Evolutionary conservation across 2,329 filamentous ascomycete species (phyloP), one percentile per base, ranked within the genome.

Genomic region (Aspergillus tanneri): DNA sequence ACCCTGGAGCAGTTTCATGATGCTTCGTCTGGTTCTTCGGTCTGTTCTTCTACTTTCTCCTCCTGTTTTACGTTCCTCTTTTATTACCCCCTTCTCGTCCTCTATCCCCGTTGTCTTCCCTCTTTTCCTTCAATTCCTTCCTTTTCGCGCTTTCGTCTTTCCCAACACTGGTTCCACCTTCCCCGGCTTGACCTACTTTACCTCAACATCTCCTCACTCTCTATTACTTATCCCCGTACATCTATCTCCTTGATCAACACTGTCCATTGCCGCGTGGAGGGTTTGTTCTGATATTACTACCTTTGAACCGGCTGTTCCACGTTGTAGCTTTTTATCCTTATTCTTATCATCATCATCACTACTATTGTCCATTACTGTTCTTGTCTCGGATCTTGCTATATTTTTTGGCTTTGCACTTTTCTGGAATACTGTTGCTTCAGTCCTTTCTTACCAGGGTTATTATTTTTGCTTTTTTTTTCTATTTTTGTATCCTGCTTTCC

Each of bases 1-100:
- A 59, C 56, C 56, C 55, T 57, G 56, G 55, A 54, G 49, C 39
- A 44, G 56, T 59, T 59, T 59, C 56, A 59, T 56, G 56, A 59
- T 59, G 51, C 47, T 50, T 45, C 28, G 47, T 43, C 49, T 43
- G 34, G 30, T 40, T 12, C 38, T 42, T 35, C 37, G 41, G 46
- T 43, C 32, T 48, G 42, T 41, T 52, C 47, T 46, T 50, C 43
- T 43, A 34, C 50, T 52, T 50, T 34, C 24, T 28, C 30, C 27
- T 39, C 25, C 24, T 47, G 22, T 41, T 38, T 39, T 25, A 19
- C 45, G 28, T 34, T 34, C 30, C 27, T 39, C 25, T 25, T 47
- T 23, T 41, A 34, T 39, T 25, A 19, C 45, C 27, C 28, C 34
- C 30, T 36, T 46, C 41, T 44, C 24, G 34, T 41, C 42, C 46